phyloP scores from a whole-genome alignment of 2,329 filamentous ascomycete species.

The Sclerotinia minor region DNA sequence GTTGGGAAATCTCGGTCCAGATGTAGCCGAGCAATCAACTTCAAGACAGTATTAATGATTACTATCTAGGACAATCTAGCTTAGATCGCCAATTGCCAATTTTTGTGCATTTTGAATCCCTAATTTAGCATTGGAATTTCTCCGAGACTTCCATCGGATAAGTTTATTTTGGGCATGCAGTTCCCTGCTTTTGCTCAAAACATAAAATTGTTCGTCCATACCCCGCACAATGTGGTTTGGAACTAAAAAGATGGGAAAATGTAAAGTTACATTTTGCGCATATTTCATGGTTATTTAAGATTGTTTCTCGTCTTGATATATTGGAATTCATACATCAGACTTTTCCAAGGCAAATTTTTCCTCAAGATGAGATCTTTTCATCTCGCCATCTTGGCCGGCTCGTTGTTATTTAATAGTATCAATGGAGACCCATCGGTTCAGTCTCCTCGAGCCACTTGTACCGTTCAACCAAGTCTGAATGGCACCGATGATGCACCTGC shows the following conservation, averaged over 20 bases:
- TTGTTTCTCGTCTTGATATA: background rate
- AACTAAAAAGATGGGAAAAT: background rate
- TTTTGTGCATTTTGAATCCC: background rate
- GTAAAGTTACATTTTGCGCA: background rate
- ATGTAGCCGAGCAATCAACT: background rate
- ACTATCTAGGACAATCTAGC: background rate
- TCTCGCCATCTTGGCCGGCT: background rate
- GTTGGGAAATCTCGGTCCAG: background rate
- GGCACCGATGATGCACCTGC: slow-evolving; percentile 40
- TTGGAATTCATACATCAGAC: background rate
- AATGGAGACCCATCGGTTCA: background rate
- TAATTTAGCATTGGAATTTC: background rate
- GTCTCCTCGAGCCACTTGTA: slow-evolving; percentile 7
- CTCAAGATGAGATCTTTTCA: background rate
- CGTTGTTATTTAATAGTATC: background rate
- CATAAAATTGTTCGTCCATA: background rate
- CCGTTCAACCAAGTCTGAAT: slow-evolving; percentile 9
- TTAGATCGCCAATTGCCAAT: background rate
- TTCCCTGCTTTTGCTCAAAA: background rate
- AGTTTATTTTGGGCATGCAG: background rate
- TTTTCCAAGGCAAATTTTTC: background rate
- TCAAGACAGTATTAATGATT: background rate
- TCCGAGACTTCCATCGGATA: background rate
- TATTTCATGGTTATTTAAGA: background rate
- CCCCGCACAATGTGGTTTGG: background rate